Percentiles rank a stretch among this genome's conserved stretches.
Evolutionary conservation across 352 stramenopile genomes (phyloP).

Genomic region (Phytophthora sansomeana): DNA sequence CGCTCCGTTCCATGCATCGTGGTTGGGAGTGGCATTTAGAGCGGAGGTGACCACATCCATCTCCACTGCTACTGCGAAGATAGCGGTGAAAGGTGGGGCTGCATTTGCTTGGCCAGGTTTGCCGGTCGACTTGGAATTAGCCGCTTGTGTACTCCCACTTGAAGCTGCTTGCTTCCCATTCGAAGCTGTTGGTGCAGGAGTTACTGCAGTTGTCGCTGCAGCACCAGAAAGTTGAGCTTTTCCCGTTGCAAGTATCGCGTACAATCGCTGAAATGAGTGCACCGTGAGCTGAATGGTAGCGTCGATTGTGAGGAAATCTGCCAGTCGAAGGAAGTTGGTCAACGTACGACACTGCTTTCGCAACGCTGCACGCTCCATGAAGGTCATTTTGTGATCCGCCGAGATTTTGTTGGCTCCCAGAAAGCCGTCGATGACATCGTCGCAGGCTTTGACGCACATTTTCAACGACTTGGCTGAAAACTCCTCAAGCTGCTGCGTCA

Average conservation of each 20-base stretch:
- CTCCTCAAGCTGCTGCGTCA: constrained; percentile 61
- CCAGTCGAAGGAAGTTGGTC: constrained; percentile 93
- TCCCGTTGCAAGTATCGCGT: constrained; percentile 58
- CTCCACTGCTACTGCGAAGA: constrained; percentile 74
- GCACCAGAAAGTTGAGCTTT: constrained; percentile 42
- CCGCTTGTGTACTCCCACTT: constrained; percentile 1
- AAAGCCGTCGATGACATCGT: constrained; percentile 94
- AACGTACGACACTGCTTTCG: constrained; percentile 92
- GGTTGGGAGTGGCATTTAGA: constrained; percentile 63
- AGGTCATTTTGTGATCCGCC: constrained; percentile 95
- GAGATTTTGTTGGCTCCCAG: constrained; percentile 93
- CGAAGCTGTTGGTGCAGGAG: neutral
- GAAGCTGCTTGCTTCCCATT: neutral
- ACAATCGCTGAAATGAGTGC: constrained; percentile 72
- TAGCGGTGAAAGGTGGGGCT: constrained; percentile 49
- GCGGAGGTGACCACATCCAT: constrained; percentile 50
- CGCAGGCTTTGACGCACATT: constrained; percentile 90
- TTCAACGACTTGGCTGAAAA: constrained; percentile 80
- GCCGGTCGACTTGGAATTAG: constrained; percentile 11
- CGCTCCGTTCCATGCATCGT: constrained; percentile 75
- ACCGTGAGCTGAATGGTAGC: constrained; percentile 90
- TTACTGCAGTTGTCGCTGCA: neutral
- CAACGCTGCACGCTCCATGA: constrained; percentile 95
- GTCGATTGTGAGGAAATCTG: constrained; percentile 93
- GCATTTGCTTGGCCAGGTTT: constrained; percentile 27